Evolutionary conservation across 2,329 filamentous ascomycete species (phyloP), one percentile per base, ranked within the genome.

Genomic region (Aspergillus brasiliensis): DNA sequence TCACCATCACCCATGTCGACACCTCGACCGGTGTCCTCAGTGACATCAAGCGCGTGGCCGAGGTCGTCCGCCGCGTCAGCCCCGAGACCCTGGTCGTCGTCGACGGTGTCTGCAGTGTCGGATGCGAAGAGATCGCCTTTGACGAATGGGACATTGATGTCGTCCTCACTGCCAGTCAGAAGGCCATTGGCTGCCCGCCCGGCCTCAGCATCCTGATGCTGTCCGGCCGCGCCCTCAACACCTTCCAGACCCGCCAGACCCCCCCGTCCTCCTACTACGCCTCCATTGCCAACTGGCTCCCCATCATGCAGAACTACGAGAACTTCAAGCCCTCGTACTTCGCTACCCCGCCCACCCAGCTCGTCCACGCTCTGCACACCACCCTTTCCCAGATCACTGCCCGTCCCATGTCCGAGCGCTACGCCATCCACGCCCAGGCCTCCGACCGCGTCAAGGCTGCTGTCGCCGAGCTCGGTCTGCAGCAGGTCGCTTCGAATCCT

Each of bases 241-340:
- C 82, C 10, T 90, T 96, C 78, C 87, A 94, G 78, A 85, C 83
- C 69, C 86, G 95, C 74, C 94, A 94, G 82, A 88, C 87, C 10
- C 89, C 90, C 11, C 91, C 93, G 1, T 84, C 87, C 19, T 91
- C 92, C 21, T 99, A 98, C 84, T 99, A 97, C 78, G 93, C 91
- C 57, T 96, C 91, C 11, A 91, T 97, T 83, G 93, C 92, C 84
- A 98, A 98, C 80, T 99, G 95, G 95, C 82, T 93, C 59, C 94
- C 94, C 49, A 95, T 99, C 78, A 98, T 99, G 94, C 88, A 95
- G 81, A 98, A 97, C 81, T 99, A 99, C 79, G 95, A 99, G 81
- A 91, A 92, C 65, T 92, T 93, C 83, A 99, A 98, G 82, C 87
- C 95, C 38, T 96, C 92, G 2, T 99, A 99, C 83, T 99, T 99